phyloP scores from a whole-genome alignment of 2,329 filamentous ascomycete genomes.

The Colletotrichum gloeosporioides region DNA sequence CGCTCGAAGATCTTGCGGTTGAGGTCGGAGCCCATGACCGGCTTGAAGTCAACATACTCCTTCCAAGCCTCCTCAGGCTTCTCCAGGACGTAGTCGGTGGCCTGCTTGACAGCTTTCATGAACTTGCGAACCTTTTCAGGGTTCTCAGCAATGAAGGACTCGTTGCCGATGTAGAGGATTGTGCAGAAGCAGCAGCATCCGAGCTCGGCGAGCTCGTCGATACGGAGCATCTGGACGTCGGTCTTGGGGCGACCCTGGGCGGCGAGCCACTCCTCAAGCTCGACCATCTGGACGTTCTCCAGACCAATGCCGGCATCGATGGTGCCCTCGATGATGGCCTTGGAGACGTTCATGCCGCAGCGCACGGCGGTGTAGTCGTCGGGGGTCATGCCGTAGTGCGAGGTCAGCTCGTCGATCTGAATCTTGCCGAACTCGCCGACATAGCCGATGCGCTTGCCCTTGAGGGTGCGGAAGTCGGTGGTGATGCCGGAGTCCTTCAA shows the following conservation, averaged over 20 bases:
- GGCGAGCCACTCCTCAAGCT: slow-evolving; percentile 78
- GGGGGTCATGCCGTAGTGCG: slow-evolving; percentile 77
- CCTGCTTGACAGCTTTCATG: slow-evolving; percentile 74
- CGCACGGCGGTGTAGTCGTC: slow-evolving; percentile 78
- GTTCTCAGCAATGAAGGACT: slow-evolving; percentile 69
- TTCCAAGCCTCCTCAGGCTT: slow-evolving; percentile 67
- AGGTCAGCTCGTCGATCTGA: slow-evolving; percentile 81
- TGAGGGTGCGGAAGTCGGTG: slow-evolving; percentile 74
- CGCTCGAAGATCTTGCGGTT: slow-evolving; percentile 84
- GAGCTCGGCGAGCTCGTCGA: slow-evolving; percentile 79
- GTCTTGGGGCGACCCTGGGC: slow-evolving; percentile 64
- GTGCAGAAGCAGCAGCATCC: slow-evolving; percentile 87
- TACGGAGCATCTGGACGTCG: slow-evolving; percentile 81
- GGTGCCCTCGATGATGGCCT: slow-evolving; percentile 74
- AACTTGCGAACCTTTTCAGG: slow-evolving; percentile 71
- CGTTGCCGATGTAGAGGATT: slow-evolving; percentile 82
- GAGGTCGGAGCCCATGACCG: slow-evolving; percentile 68
- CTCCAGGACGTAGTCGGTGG: slow-evolving; percentile 74
- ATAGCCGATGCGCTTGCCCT: slow-evolving; percentile 79
- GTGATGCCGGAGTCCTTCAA: slow-evolving; percentile 78
- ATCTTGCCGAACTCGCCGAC: slow-evolving; percentile 85
- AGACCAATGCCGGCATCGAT: slow-evolving; percentile 80
- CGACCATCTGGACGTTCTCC: slow-evolving; percentile 85
- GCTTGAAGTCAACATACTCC: slow-evolving; percentile 76
- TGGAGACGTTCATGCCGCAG: slow-evolving; percentile 82